Evolutionary conservation across 352 stramenopile species (phyloP).

Genomic region (Thalassiosira exigua): DNA sequence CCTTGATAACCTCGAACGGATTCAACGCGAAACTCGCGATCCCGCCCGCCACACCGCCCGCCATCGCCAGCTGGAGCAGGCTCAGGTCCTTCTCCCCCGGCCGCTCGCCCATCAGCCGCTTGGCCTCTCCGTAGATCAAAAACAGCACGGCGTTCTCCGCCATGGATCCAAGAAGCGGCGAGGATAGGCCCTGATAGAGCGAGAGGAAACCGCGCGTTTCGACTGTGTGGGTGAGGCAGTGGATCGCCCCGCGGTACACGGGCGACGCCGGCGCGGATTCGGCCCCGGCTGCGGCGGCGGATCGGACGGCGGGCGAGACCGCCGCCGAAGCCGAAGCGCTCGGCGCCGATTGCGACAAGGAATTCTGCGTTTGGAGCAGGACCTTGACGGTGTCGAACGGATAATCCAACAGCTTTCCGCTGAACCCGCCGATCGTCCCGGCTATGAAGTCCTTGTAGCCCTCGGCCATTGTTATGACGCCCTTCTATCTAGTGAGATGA

Average conservation of each 20-base stretch:
- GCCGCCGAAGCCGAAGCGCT: not conserved
- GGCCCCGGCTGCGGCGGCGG: not conserved
- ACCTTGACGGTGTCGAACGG: slow-evolving; percentile 71
- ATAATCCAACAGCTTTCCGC: slow-evolving; percentile 65
- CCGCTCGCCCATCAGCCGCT: slow-evolving; percentile 45
- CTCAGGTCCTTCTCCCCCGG: slow-evolving; percentile 46
- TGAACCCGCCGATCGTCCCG: slow-evolving; percentile 58
- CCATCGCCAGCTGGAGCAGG: slow-evolving; percentile 53
- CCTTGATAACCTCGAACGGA: slow-evolving; percentile 77
- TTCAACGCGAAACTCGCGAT: slow-evolving; percentile 65
- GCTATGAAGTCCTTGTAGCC: slow-evolving; percentile 65
- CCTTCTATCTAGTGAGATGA: too few species aligned
- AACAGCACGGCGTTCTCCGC: slow-evolving; percentile 66
- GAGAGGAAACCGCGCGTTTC: slow-evolving; percentile 49
- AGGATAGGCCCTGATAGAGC: slow-evolving; percentile 57
- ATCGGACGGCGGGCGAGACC: not conserved
- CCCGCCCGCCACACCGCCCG: slow-evolving; percentile 57
- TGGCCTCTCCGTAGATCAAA: slow-evolving; percentile 49
- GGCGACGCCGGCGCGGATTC: not conserved
- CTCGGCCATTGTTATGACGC: slow-evolving; percentile 46
- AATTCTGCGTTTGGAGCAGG: slow-evolving; percentile 57
- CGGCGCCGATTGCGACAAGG: slow-evolving; percentile 3
- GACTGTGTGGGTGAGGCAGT: slow-evolving; percentile 60
- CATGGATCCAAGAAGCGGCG: slow-evolving; percentile 59
- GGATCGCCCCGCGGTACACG: slow-evolving; percentile 54